Evolutionary conservation across 1,284 basidiomycete genomes (phyloP).

Genomic region (Boletus sp.): DNA sequence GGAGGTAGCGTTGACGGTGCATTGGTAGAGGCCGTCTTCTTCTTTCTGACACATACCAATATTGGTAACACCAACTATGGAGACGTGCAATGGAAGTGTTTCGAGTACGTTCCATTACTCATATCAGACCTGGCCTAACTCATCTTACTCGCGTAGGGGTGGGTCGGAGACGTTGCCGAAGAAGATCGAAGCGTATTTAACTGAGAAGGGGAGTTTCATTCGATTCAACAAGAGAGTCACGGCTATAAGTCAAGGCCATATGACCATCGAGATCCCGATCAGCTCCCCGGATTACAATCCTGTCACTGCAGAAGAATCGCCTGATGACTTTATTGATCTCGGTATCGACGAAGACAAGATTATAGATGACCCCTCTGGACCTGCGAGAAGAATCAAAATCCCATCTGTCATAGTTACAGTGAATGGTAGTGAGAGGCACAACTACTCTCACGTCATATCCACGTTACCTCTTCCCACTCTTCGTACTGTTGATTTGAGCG

Average conservation of each 20-base stretch:
- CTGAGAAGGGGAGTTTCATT: not conserved
- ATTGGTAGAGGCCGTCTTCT: slow-evolving; percentile 2
- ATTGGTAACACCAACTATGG: not conserved
- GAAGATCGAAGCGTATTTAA: not conserved
- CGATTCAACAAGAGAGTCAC: not conserved
- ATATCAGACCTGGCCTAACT: not conserved
- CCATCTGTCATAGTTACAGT: slow-evolving; percentile 7
- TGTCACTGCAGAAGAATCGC: not conserved
- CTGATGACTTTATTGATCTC: not conserved
- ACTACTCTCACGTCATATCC: slow-evolving; percentile 20
- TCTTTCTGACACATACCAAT: rapidly evolving
- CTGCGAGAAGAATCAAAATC: not conserved
- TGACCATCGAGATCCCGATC: not conserved
- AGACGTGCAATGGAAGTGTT: not conserved
- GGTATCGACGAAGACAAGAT: not conserved
- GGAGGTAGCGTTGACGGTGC: not conserved
- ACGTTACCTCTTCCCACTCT: slow-evolving; percentile 17
- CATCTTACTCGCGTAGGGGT: not conserved
- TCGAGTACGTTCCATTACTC: not conserved
- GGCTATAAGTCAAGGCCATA: not conserved
- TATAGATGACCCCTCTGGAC: not conserved
- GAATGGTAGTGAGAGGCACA: not conserved
- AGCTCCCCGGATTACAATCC: not conserved
- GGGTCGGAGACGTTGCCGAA: not conserved
- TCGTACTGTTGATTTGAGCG: slow-evolving; percentile 9